Evolutionary conservation across 192 early-diverging fungal species (phyloP).

Genomic region (Spizellomyces punctatus): DNA sequence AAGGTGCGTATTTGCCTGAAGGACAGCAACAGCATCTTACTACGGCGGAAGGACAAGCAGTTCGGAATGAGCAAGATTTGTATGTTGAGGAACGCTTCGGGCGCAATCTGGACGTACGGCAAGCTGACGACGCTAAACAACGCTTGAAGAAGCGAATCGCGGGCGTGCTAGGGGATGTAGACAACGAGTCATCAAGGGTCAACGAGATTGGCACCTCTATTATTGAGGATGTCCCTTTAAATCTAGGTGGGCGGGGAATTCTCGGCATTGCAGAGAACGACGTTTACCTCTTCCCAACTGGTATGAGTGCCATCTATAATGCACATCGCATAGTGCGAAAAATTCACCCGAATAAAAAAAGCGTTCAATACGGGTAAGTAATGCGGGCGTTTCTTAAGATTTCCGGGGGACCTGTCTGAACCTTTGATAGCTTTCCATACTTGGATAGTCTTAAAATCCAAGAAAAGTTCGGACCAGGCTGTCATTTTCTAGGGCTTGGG

Average conservation of each 20-base stretch:
- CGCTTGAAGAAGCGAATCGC: constrained; percentile 83
- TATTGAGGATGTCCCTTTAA: too few relatives aligned
- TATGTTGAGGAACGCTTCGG: constrained; percentile 96
- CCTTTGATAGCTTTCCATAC: constrained; percentile 77
- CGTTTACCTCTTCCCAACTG: constrained; percentile 85
- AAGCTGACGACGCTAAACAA: constrained; percentile 73
- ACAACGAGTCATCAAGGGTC: background rate
- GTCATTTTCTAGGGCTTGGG: constrained; percentile 85
- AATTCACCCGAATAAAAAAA: constrained; percentile 54
- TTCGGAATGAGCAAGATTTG: constrained; percentile 53
- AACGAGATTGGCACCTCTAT: background rate
- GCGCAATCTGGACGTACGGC: constrained; percentile 74
- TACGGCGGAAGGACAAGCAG: constrained; percentile 11
- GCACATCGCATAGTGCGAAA: constrained; percentile 68
- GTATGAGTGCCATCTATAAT: constrained; percentile 94
- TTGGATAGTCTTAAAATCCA: constrained; percentile 96
- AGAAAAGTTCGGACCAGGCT: constrained; percentile 91
- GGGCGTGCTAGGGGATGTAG: constrained; percentile 58
- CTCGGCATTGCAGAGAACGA: constrained; percentile 65
- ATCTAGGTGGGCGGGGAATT: background rate
- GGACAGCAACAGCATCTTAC: constrained; percentile 24
- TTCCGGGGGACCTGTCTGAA: constrained; percentile 1
- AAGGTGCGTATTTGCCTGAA: constrained; percentile 1
- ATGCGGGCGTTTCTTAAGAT: background rate
- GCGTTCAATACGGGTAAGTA: constrained; percentile 85